Percentiles rank a stretch among this genome's conserved stretches.
Evolutionary conservation across 2,329 filamentous ascomycete genomes (phyloP).

Genomic region (Claviceps sp.): DNA sequence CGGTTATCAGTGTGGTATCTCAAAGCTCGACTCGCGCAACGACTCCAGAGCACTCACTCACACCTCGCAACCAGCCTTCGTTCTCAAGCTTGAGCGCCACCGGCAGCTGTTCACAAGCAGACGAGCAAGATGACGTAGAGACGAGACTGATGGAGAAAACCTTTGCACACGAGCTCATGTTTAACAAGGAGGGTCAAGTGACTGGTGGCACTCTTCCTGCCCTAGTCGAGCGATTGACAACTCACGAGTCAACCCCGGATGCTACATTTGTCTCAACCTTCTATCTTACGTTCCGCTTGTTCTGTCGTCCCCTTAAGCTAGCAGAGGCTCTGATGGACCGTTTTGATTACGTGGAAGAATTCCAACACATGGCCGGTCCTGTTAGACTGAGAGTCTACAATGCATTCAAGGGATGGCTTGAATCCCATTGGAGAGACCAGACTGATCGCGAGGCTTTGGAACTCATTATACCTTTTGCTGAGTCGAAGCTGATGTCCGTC

Average conservation of each 20-base stretch:
- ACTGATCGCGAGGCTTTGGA: slow-evolving; percentile 64
- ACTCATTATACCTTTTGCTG: slow-evolving; percentile 69
- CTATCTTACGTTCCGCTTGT: slow-evolving; percentile 89
- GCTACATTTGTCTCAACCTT: slow-evolving; percentile 87
- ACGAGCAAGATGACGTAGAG: slow-evolving; percentile 70
- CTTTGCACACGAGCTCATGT: slow-evolving; percentile 78
- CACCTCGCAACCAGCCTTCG: slow-evolving; percentile 45
- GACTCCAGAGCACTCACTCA: slow-evolving; percentile 56
- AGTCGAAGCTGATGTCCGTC: slow-evolving; percentile 51
- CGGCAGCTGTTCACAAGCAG: slow-evolving; percentile 52
- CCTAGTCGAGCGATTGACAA: slow-evolving; percentile 86
- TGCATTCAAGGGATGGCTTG: slow-evolving; percentile 92
- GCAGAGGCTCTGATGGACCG: slow-evolving; percentile 75
- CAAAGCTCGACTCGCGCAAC: slow-evolving; percentile 78
- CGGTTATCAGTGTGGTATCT: slow-evolving; percentile 67
- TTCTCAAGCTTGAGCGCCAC: slow-evolving; percentile 55
- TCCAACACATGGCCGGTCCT: slow-evolving; percentile 57
- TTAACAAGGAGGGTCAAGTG: slow-evolving; percentile 91
- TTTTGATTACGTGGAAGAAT: slow-evolving; percentile 82
- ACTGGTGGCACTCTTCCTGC: slow-evolving; percentile 82
- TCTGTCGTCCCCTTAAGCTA: slow-evolving; percentile 68
- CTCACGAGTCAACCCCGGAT: slow-evolving; percentile 85
- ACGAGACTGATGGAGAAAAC: slow-evolving; percentile 81
- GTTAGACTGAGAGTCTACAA: slow-evolving; percentile 91
- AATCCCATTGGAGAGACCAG: slow-evolving; percentile 84